Conservation (phyloP, 1,139 yeast genomes). For the Protomyces macrosporus region DNA sequence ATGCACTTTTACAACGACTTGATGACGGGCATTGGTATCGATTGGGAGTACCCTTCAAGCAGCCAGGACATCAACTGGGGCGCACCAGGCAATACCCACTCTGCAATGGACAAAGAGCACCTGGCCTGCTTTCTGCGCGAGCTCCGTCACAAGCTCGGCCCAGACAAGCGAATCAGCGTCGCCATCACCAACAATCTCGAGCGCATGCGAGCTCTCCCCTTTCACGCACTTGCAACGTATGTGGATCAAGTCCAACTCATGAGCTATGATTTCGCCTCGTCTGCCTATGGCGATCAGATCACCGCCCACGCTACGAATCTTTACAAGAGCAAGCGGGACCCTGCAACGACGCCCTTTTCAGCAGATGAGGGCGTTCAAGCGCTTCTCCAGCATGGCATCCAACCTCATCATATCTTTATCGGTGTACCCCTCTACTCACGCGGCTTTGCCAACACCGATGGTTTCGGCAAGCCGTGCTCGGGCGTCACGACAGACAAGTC, state of each 20-base stretch:
- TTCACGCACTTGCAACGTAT: constrained; percentile 51
- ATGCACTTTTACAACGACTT: constrained; percentile 53
- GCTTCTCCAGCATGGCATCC: constrained; percentile 46
- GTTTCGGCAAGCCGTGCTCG: constrained; percentile 45
- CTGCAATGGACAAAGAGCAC: constrained; percentile 44
- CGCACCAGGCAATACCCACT: not conserved
- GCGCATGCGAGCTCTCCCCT: constrained; percentile 38
- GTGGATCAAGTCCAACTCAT: constrained; percentile 73
- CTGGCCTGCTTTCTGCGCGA: constrained; percentile 46
- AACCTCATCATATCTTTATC: constrained; percentile 51
- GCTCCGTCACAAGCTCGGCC: constrained; percentile 46
- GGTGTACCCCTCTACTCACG: constrained; percentile 90
- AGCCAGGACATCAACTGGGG: constrained; percentile 29
- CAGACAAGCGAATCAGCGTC: constrained; percentile 76
- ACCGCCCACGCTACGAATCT: constrained; percentile 66
- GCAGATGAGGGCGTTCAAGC: constrained; percentile 48
- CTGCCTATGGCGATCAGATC: constrained; percentile 62
- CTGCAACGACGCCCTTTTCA: constrained; percentile 37
- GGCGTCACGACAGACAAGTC: constrained; percentile 37
- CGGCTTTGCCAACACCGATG: constrained; percentile 48
- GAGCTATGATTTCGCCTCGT: constrained; percentile 75
- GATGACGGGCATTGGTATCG: constrained; percentile 78
- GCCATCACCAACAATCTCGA: constrained; percentile 45
- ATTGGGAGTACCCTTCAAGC: constrained; percentile 80
- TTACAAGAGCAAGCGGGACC: constrained; percentile 39